Evolutionary conservation across 179 eudicot genomes (phyloP), one percentile per base, ranked within the genome.

Genomic region (Silene coronaria): DNA sequence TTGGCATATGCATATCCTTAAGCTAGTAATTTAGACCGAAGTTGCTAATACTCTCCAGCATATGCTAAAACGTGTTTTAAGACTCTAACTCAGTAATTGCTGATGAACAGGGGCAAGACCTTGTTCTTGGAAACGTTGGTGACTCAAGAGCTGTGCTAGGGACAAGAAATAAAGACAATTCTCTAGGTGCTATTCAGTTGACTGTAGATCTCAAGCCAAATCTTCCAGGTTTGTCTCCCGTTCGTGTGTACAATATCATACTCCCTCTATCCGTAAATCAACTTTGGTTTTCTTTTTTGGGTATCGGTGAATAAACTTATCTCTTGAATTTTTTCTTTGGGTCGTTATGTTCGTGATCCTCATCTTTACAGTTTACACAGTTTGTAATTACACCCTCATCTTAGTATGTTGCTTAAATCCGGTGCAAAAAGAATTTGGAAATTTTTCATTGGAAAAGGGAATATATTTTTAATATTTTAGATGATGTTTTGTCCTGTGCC

Each of bases 201-300:
- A 93, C 98, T 51, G 90, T 93, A 76, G 98, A 93, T 86, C 97
- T 93, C 64, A 93, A 93, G 76, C 98, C 98, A 78, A 88, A 88
- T 85, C 97, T 93, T 78, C 98, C 98, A 81, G 93, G 98, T 93
- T 32, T 36, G 26, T 67, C 27, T 32, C 38, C 22, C 70, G 9
- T 67, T 34, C 6, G 24, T 34, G 1, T 19, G 27, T 32, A n/a
- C 23, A 65, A 32, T 5, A 8, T 60, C 65, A 10, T 42, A 10
- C 12, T n/a, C n/a, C n/a, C n/a, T n/a, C 45, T 34, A 5, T 34
- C 38, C 38, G 38, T 34, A 5, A 34, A 34, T 34, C 8, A 34
- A 34, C 38, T 34, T 6, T 34, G 38, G 38, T 34, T 34, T 34
- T 34, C 38, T 34, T 34, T 34, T 34, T 5, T 34, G 38, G 38